phyloP scores from a whole-genome alignment of 345 rosid genomes.

The Angophora floribunda region DNA sequence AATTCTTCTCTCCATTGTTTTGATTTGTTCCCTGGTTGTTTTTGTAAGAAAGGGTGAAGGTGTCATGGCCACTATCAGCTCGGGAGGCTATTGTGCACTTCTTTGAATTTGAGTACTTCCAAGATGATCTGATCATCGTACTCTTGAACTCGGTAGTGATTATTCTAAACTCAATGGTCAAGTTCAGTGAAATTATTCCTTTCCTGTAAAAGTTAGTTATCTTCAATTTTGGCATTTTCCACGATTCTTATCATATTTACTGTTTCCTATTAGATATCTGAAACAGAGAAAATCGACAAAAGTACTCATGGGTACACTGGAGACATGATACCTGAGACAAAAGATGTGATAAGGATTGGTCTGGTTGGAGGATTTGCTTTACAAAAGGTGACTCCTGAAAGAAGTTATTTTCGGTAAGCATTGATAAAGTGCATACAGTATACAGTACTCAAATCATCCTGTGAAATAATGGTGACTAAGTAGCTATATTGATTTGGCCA shows the following conservation, averaged over 20 bases:
- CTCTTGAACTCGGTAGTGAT: slow-evolving; percentile 60
- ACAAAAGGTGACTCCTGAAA: slow-evolving; percentile 70
- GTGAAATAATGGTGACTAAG: background rate
- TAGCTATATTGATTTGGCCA: background rate
- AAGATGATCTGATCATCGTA: slow-evolving; percentile 60
- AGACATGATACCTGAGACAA: slow-evolving; percentile 47
- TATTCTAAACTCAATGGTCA: background rate
- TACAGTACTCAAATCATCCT: background rate
- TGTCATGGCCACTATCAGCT: slow-evolving; percentile 77
- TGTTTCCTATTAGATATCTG: slow-evolving; percentile 46
- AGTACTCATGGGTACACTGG: slow-evolving; percentile 40
- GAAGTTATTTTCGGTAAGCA: slow-evolving; percentile 81
- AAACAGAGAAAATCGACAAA: slow-evolving; percentile 42
- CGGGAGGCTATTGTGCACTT: slow-evolving; percentile 79
- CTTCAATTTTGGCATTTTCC: background rate
- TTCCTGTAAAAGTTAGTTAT: background rate
- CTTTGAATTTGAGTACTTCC: slow-evolving; percentile 53
- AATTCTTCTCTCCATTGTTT: slow-evolving; percentile 7
- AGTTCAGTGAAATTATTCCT: background rate
- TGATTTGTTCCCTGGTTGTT: slow-evolving; percentile 12
- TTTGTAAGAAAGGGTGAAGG: slow-evolving; percentile 87
- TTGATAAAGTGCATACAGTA: background rate
- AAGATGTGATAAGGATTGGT: slow-evolving; percentile 68
- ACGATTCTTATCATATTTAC: background rate
- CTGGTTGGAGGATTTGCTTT: slow-evolving; percentile 80